A percentile compares a stretch with the other conserved stretches of the same genome.
Conservation (phyloP, 2,329 filamentous ascomycete species). For the Dothideomycetes sp. region DNA sequence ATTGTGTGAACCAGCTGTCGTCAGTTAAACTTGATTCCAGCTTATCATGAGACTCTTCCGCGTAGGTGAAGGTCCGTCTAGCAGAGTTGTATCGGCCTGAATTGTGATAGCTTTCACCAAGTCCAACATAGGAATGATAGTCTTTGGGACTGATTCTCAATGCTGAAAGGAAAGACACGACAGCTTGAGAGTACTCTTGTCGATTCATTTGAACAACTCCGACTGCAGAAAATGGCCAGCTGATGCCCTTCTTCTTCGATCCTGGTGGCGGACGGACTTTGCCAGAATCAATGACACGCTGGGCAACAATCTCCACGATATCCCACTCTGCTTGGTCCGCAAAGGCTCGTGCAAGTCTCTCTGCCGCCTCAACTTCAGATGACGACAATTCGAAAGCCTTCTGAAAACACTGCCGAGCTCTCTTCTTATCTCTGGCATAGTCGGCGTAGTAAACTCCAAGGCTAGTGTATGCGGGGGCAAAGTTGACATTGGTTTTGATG, state of each 20-base stretch:
- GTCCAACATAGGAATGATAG: conserved; percentile 90
- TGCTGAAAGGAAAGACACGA: conserved; percentile 84
- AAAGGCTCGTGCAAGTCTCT: conserved; percentile 75
- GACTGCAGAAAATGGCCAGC: conserved; percentile 90
- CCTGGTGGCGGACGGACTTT: conserved; percentile 83
- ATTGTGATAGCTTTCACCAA: conserved; percentile 95
- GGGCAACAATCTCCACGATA: conserved; percentile 82
- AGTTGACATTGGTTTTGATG: conserved; percentile 76
- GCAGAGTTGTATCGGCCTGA: conserved; percentile 92
- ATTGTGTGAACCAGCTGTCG: conserved; percentile 89
- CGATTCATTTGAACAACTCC: conserved; percentile 93
- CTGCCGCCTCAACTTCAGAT: conserved; percentile 75
- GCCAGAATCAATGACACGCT: conserved; percentile 87
- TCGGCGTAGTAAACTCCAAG: conserved; percentile 86
- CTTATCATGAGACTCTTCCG: conserved; percentile 60
- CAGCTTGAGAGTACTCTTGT: conserved; percentile 78
- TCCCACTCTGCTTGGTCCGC: conserved; percentile 93
- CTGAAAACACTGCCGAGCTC: conserved; percentile 86
- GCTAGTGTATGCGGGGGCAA: conserved; percentile 82
- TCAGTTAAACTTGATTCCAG: conserved; percentile 43
- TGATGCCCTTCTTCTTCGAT: conserved; percentile 83
- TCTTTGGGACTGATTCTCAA: conserved; percentile 73
- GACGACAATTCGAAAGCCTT: conserved; percentile 90
- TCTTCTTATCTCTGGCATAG: conserved; percentile 74
- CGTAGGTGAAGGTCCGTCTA: conserved; percentile 79